These are phyloP conservation scores for Ustilago trichophora DNA, from an alignment of 1,284 basidiomycete species.

Conservation along the genomic window DNA sequence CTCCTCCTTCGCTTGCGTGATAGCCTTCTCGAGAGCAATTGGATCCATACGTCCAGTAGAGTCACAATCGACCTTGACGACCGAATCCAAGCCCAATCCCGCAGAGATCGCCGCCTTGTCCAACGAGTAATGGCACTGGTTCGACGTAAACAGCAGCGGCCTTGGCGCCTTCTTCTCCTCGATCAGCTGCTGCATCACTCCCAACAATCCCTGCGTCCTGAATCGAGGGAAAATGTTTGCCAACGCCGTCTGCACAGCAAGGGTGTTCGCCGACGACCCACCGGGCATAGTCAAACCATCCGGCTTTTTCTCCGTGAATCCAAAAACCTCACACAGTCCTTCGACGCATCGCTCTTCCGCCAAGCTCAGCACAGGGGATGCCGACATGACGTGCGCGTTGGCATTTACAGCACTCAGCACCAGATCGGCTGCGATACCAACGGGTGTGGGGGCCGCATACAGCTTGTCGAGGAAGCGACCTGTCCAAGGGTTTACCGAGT, in stretches of 20 bases:
- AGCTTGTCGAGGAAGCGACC: constrained; percentile 65
- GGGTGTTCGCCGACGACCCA: constrained; percentile 67
- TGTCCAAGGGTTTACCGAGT: constrained; percentile 63
- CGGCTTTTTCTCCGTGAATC: constrained; percentile 56
- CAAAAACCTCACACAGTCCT: constrained; percentile 51
- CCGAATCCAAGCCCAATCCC: constrained; percentile 66
- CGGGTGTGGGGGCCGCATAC: constrained; percentile 67
- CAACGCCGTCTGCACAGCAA: constrained; percentile 67
- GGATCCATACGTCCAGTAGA: constrained; percentile 53
- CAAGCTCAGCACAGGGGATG: constrained; percentile 67
- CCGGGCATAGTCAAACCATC: constrained; percentile 66
- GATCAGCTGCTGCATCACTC: constrained; percentile 34
- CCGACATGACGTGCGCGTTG: constrained; percentile 68
- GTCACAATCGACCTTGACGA: constrained; percentile 65
- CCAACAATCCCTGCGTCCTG: constrained; percentile 61
- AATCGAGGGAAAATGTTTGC: constrained; percentile 65
- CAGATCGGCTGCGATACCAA: constrained; percentile 67
- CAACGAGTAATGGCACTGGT: constrained; percentile 67
- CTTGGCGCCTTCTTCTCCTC: constrained; percentile 31
- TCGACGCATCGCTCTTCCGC: constrained; percentile 58
- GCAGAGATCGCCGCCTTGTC: constrained; percentile 68
- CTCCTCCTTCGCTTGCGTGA: constrained; percentile 20
- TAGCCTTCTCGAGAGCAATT: constrained; percentile 34
- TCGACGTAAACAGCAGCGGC: constrained; percentile 67
- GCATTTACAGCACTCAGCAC: constrained; percentile 67